Evolutionary conservation across 2,329 filamentous ascomycete species (phyloP).

Genomic region (Aspergillus sergii): DNA sequence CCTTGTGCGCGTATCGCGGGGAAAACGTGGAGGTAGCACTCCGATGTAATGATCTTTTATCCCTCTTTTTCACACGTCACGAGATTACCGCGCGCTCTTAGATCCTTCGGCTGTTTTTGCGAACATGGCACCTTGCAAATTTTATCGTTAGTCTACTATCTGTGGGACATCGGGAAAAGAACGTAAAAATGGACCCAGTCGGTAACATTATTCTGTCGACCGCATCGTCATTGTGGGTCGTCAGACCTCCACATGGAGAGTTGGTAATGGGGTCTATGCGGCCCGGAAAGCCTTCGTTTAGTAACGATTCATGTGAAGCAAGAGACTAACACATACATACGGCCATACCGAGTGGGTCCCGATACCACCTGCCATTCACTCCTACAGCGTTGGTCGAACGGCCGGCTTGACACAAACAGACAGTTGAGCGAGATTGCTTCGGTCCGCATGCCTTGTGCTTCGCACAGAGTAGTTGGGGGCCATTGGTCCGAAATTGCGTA

Average conservation of each 20-base stretch:
- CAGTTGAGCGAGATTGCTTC: neutral
- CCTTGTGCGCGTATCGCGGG: neutral
- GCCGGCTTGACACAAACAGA: neutral
- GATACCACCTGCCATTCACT: too few relatives aligned
- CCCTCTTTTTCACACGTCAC: neutral
- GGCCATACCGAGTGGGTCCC: too few relatives aligned
- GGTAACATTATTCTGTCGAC: neutral
- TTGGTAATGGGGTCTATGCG: neutral
- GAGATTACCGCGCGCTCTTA: neutral
- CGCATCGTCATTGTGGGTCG: neutral
- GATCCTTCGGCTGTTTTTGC: neutral
- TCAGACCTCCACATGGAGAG: neutral
- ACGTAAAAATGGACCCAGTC: neutral
- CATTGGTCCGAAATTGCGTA: neutral
- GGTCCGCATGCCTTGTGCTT: neutral
- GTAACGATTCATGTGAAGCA: neutral
- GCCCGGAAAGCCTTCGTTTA: neutral
- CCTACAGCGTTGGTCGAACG: too few relatives aligned
- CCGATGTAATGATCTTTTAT: neutral
- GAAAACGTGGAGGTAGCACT: neutral
- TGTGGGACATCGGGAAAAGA: neutral
- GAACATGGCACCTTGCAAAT: neutral
- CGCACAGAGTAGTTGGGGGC: neutral
- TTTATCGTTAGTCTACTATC: neutral
- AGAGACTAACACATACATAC: too few relatives aligned